Evolutionary conservation across 768 basidiomycete species (phyloP), one percentile per base, ranked within the genome.

Genomic region (Paxillus involutus): DNA sequence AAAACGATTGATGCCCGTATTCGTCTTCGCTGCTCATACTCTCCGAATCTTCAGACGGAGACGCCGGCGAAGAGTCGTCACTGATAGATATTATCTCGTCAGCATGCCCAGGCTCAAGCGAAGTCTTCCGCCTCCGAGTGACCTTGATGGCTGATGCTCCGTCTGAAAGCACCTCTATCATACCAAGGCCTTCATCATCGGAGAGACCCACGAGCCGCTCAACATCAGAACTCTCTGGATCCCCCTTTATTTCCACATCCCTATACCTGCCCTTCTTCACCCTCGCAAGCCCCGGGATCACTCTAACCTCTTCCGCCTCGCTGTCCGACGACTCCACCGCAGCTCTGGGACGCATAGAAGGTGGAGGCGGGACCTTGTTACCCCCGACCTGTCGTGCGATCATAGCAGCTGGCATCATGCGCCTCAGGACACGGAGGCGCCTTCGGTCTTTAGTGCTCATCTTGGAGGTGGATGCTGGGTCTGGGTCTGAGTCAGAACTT

Each of bases 341-440:
- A 12, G 19, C 37, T 37, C 51, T 52, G 37, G 61, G n/a, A 42
- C 51, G 64, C 16, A 26, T 55, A 47, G 49, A 55, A 1, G 44
- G 29, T 33, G 44, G 49, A n/a, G 39, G 59, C 29, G 51, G 64
- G 58, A 45, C 37, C 14, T 45, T 57, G 48, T 44, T 51, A 41
- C 4, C 51, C 49, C 36, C 60, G 51, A 70, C 52, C 51, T 76
- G 66, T 43, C 64, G 65, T 14, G 75, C 64, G 44, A 82, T 66
- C 78, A 86, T 79, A 46, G 75, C 76, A 11, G 73, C 73, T 4
- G 85, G 85, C 71, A 84, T 71, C 78, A 88, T 78, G 14, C 73
- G 77, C 36, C 55, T 63, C 16, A 84, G 69, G 5, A 62, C 74
- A 35, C 75, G 77, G 30, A 72, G 47, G 30, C 65, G 60, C 61